Conservation (phyloP, 2,329 filamentous ascomycete genomes). For the Clonostachys solani region DNA sequence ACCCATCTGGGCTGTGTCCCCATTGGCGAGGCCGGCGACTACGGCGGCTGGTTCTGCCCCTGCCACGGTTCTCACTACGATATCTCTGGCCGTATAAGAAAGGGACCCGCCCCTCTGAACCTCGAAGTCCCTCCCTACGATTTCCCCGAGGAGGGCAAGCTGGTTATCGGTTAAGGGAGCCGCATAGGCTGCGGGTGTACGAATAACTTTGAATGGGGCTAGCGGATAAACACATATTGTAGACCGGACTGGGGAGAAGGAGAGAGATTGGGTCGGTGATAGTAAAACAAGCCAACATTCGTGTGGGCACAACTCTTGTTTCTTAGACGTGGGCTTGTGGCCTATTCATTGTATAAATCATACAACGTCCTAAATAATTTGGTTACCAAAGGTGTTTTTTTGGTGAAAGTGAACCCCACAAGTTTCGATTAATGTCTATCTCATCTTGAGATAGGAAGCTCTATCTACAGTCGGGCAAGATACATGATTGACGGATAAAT, state of each 20-base stretch:
- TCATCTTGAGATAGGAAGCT: no score
- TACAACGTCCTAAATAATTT: slow-evolving; percentile 1
- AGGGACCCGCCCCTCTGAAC: slow-evolving; percentile 95
- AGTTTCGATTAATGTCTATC: no score
- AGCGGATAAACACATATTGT: neutral
- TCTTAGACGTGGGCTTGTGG: slow-evolving; percentile 6
- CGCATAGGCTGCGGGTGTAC: neutral
- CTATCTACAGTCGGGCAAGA: neutral
- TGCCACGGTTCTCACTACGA: slow-evolving; percentile 99
- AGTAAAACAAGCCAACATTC: neutral
- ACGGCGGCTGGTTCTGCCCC: slow-evolving; percentile 98
- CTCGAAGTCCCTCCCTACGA: slow-evolving; percentile 91
- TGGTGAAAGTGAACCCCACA: neutral
- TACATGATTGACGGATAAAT: neutral
- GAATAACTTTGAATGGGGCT: neutral
- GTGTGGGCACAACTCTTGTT: neutral
- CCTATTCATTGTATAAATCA: slow-evolving; percentile 8
- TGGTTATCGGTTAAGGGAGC: slow-evolving; percentile 79
- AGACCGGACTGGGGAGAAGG: neutral
- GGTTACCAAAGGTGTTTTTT: neutral
- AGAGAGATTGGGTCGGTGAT: neutral
- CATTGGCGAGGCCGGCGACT: slow-evolving; percentile 98
- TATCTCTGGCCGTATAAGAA: slow-evolving; percentile 97
- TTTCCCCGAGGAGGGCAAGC: slow-evolving; percentile 83
- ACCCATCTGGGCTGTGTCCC: slow-evolving; percentile 98